These are phyloP conservation scores for Phytophthora sansomeana DNA, from an alignment of 352 stramenopile species.

Conservation along the genomic window DNA sequence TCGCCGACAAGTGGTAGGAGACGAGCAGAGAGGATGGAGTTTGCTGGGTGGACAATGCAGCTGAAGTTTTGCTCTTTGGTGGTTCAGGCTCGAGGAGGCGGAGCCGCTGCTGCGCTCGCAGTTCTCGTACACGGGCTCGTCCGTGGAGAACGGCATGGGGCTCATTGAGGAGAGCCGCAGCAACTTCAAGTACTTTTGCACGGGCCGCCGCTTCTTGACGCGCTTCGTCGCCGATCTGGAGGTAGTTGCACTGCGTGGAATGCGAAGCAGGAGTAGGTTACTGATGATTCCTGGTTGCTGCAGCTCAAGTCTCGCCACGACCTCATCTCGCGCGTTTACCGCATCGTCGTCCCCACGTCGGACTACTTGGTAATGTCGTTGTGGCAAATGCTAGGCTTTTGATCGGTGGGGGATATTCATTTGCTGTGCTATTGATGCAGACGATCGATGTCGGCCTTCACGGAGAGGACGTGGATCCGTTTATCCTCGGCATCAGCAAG, in stretches of 20 bases:
- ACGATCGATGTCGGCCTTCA: slow-evolving; percentile 79
- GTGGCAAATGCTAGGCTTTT: background rate
- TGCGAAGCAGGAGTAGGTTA: background rate
- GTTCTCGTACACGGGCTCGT: slow-evolving; percentile 80
- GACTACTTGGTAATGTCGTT: slow-evolving; percentile 58
- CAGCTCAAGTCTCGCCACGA: slow-evolving; percentile 70
- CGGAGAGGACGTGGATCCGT: slow-evolving; percentile 62
- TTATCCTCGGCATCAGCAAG: slow-evolving; percentile 79
- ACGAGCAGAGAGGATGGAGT: background rate
- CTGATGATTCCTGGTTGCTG: slow-evolving; percentile 3
- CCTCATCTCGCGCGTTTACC: slow-evolving; percentile 64
- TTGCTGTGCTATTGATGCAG: slow-evolving; percentile 30
- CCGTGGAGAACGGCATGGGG: slow-evolving; percentile 61
- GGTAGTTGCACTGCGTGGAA: slow-evolving; percentile 33
- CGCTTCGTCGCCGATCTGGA: slow-evolving; percentile 74
- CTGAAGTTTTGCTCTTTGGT: background rate
- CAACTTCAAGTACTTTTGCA: slow-evolving; percentile 91
- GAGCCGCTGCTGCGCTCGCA: slow-evolving; percentile 72
- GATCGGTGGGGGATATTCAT: slow-evolving; percentile 1
- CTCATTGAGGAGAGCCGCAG: slow-evolving; percentile 75
- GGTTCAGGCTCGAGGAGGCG: slow-evolving; percentile 62
- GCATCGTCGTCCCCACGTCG: slow-evolving; percentile 48
- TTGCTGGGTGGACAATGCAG: background rate
- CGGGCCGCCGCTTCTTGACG: slow-evolving; percentile 77
- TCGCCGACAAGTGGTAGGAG: slow-evolving; percentile 71